Base-by-base conservation (phyloP, 805 yeast species). In the Barnettozyma sp. region DNA sequence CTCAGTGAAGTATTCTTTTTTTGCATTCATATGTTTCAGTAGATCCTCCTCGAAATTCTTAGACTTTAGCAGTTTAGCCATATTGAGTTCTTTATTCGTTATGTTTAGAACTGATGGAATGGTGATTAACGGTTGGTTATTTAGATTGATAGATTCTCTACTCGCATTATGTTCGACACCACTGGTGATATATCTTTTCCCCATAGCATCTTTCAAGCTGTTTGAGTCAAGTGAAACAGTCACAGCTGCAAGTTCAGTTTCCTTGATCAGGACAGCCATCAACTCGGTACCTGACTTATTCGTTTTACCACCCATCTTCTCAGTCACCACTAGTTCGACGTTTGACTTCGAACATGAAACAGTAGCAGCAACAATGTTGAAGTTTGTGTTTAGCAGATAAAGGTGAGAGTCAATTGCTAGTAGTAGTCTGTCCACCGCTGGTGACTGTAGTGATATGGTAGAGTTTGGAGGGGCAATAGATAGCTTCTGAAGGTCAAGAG, bases 181-280 rank as follows among this genome's bases (percentile, higher is more conserved):
- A n/a, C n/a, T n/a, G n/a, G n/a, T n/a, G n/a, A n/a, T n/a, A n/a
- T n/a, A 39, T 25, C 79, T 72, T 49, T 76, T 81, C 19, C 88
- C 88, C 20, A 84, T 54, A 10, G 83, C 74, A 46, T 82, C 87
- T 40, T 74, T 71, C 40, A 84, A 63, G 34, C 71, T 73, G 48
- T 84, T 83, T 24, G 72, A 59, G 5, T 92, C 94, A 23, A 77
- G 73, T 41, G 78, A 73, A 25, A 79, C 54, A 23, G 59, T 59
- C 9, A 60, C 25, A 8, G 55, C 64, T 6, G 50, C 42, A 7
- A 58, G 29, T 21, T 49, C 58, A 7, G 39, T 13, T 6, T 46
- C 52, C 25, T 38, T 40, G 13, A 45, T 30, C 4, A 49, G 28
- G 13, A 44, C 40, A 22, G 42, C 46, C 32, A 53, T 52, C 5